Evolutionary conservation across 345 rosid species (phyloP).

Genomic region (Balakata baccata): DNA sequence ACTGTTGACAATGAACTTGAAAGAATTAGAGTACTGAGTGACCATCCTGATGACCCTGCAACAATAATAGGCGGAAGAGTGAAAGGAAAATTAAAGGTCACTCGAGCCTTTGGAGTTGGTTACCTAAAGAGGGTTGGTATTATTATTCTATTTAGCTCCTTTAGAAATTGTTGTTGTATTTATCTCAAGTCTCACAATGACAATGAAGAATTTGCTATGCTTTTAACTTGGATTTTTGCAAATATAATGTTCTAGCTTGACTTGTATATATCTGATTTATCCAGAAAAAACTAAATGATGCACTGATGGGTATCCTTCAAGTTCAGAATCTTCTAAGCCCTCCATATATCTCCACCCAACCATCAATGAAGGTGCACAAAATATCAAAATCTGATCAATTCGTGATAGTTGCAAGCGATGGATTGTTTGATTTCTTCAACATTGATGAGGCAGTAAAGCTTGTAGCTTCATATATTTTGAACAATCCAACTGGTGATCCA

Average conservation of each 20-base stretch:
- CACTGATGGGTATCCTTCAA: constrained; percentile 88
- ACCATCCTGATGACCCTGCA: constrained; percentile 86
- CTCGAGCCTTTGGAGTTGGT: constrained; percentile 94
- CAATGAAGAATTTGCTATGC: background rate
- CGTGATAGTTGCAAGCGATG: constrained; percentile 88
- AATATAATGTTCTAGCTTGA: background rate
- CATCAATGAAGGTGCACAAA: constrained; percentile 68
- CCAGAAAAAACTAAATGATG: constrained; percentile 82
- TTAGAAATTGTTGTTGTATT: background rate
- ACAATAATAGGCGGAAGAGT: constrained; percentile 70
- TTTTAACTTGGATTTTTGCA: background rate
- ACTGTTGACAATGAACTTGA: constrained; percentile 82
- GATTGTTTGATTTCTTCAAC: constrained; percentile 85
- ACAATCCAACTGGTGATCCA: constrained; percentile 75
- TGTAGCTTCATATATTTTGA: constrained; percentile 52
- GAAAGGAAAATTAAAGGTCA: constrained; percentile 91
- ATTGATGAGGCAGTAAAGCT: constrained; percentile 79
- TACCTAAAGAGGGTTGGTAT: constrained; percentile 74
- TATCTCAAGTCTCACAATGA: background rate
- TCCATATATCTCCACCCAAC: constrained; percentile 78
- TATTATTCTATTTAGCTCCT: background rate
- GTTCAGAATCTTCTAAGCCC: constrained; percentile 87
- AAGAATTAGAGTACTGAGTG: constrained; percentile 50
- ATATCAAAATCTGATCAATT: constrained; percentile 76
- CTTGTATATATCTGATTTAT: background rate